Percentiles rank a stretch among this genome's conserved stretches.
Conservation (phyloP, 1,284 basidiomycete genomes). For the Cerioporus squamosus region DNA sequence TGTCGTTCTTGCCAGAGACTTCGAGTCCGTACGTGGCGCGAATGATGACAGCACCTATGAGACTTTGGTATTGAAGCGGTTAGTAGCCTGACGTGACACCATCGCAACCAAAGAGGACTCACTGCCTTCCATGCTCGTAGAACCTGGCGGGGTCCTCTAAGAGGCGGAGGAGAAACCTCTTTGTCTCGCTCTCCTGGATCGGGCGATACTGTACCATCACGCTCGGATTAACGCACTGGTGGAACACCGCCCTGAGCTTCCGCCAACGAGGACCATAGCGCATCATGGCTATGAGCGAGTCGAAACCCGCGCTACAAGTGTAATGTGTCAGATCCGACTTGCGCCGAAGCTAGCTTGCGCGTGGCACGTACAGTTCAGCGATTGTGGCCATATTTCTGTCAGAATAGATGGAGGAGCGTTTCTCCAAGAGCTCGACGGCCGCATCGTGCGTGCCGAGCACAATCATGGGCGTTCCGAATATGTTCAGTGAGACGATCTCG, state of each 20-base stretch:
- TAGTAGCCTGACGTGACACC: too few species aligned
- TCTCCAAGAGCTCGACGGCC: conserved; percentile 27
- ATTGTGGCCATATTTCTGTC: neutral
- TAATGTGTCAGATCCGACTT: too few species aligned
- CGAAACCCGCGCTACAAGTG: conserved; percentile 5
- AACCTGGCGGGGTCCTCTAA: neutral
- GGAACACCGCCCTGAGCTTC: conserved; percentile 5
- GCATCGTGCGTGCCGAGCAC: conserved; percentile 17
- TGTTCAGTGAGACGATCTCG: conserved; percentile 12
- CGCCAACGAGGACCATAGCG: conserved; percentile 24
- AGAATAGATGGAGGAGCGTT: conserved; percentile 28
- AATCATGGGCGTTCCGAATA: conserved; percentile 10
- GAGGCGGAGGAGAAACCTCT: conserved; percentile 3
- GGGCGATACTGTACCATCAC: conserved; percentile 1
- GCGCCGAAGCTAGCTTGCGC: too few species aligned
- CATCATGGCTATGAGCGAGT: conserved; percentile 8
- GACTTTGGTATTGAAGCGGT: neutral
- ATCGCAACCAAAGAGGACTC: too few species aligned
- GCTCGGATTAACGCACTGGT: conserved; percentile 7
- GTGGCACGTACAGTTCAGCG: too few species aligned
- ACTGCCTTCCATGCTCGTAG: conserved; percentile 8
- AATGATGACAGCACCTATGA: conserved; percentile 16
- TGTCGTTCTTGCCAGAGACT: conserved; percentile 17
- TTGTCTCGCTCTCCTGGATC: neutral
- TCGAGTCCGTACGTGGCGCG: conserved; percentile 37